Conservation (phyloP, 2,329 filamentous ascomycete species). For the Phoma sp. region DNA sequence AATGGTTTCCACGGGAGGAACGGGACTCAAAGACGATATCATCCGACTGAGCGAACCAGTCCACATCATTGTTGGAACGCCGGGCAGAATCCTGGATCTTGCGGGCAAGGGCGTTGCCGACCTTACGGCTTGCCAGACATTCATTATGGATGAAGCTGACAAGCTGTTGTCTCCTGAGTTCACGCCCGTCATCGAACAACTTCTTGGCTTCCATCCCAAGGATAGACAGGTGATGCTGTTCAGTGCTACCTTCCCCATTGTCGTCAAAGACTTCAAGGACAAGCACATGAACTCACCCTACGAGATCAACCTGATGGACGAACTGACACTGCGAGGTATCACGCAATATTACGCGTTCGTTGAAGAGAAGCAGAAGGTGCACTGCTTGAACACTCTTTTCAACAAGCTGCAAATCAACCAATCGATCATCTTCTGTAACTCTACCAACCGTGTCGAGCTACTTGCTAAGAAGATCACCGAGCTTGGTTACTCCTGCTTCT, state of each 20-base stretch:
- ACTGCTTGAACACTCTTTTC: slow-evolving; percentile 98
- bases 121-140: slow-evolving; percentile 93
- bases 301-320: slow-evolving; percentile 99
- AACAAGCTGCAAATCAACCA: slow-evolving; percentile 99
- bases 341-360: slow-evolving; percentile 99
- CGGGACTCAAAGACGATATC: slow-evolving; percentile 93
- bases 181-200: slow-evolving; percentile 94
- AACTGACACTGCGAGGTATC: slow-evolving; percentile 95
- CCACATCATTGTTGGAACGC: slow-evolving; percentile 97
- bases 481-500: slow-evolving; percentile 98
- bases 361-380: slow-evolving; percentile 98
- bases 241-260: slow-evolving; percentile 95
- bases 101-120: slow-evolving; percentile 97
- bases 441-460: slow-evolving; percentile 95
- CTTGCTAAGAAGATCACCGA: slow-evolving; percentile 99
- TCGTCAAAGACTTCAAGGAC: slow-evolving; percentile 97
- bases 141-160: slow-evolving; percentile 99
- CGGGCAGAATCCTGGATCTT: slow-evolving; percentile 92
- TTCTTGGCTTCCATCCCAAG: slow-evolving; percentile 93
- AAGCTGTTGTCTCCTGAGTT: slow-evolving; percentile 97
- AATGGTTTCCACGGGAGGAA: slow-evolving; percentile 98
- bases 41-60: slow-evolving; percentile 92
- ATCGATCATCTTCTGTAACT: slow-evolving; percentile 99
- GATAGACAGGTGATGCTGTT: slow-evolving; percentile 99
- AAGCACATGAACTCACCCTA: slow-evolving; percentile 97